Conservation (phyloP, 768 basidiomycete genomes). For the Dendrothele bispora region DNA sequence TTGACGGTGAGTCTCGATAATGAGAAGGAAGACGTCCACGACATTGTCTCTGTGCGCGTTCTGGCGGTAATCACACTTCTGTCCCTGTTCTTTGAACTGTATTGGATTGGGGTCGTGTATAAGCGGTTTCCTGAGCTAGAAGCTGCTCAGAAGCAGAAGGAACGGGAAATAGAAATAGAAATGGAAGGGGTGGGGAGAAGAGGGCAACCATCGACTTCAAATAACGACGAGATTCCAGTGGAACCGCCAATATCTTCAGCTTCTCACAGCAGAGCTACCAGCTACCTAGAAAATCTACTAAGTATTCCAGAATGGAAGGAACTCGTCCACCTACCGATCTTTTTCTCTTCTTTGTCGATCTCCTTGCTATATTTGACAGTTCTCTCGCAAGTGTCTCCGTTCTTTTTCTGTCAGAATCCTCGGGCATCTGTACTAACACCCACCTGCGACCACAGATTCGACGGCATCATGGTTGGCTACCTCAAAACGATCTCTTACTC, state of each 20-base stretch:
- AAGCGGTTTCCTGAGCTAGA: constrained; percentile 32
- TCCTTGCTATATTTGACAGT: constrained; percentile 46
- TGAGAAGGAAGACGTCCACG: constrained; percentile 18
- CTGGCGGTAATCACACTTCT: constrained; percentile 33
- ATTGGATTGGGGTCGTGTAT: constrained; percentile 41
- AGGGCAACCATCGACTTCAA: too few species aligned
- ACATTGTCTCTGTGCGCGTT: constrained; percentile 31
- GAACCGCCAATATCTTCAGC: too few species aligned
- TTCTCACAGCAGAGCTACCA: too few species aligned
- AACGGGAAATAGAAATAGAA: constrained; percentile 5
- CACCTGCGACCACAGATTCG: too few species aligned
- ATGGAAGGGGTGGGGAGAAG: too few species aligned
- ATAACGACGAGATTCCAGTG: too few species aligned
- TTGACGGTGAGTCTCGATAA: constrained; percentile 31
- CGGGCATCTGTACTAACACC: neutral
- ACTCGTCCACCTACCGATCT: constrained; percentile 37
- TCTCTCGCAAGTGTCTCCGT: constrained; percentile 22
- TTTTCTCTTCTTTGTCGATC: constrained; percentile 41
- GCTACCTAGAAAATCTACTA: neutral
- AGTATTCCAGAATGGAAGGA: constrained; percentile 33
- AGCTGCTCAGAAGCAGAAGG: constrained; percentile 21
- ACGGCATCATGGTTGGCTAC: constrained; percentile 52
- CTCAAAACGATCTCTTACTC: constrained; percentile 42
- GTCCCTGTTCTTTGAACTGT: constrained; percentile 41
- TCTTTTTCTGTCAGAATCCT: constrained; percentile 6